Evolutionary conservation across 2,329 filamentous ascomycete genomes (phyloP).

Genomic region (Calonectria multiphialidica): DNA sequence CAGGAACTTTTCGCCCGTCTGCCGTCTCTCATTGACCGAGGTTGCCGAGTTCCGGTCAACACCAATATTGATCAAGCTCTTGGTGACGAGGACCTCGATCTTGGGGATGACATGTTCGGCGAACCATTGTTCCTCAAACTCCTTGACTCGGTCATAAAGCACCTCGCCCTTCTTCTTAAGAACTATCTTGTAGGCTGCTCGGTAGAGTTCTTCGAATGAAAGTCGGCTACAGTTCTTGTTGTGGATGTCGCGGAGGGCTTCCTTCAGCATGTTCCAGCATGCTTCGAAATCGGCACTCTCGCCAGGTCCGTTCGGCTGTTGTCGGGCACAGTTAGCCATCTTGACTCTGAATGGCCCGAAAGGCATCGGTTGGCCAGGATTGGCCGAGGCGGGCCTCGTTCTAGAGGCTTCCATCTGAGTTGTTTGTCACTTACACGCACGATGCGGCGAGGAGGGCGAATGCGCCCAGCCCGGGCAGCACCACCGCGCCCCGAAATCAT

Average conservation of each 20-base stretch:
- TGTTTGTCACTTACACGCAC: constrained; percentile 51
- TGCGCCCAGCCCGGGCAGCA: constrained; percentile 54
- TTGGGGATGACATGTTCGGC: constrained; percentile 76
- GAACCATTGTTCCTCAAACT: constrained; percentile 88
- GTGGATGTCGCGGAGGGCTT: constrained; percentile 89
- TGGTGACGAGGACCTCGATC: constrained; percentile 79
- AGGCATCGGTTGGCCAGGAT: neutral
- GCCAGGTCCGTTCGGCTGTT: constrained; percentile 53
- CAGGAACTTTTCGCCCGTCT: constrained; percentile 86
- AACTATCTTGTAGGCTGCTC: constrained; percentile 93
- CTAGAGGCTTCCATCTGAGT: constrained; percentile 9
- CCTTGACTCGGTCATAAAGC: constrained; percentile 83
- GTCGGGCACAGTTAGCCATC: constrained; percentile 17
- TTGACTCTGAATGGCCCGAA: neutral
- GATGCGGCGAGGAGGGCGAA: constrained; percentile 58
- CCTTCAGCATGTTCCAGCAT: constrained; percentile 82
- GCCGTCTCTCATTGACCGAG: constrained; percentile 82
- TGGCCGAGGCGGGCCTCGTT: neutral
- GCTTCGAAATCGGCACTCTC: constrained; percentile 85
- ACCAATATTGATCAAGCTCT: constrained; percentile 72
- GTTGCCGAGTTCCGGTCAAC: constrained; percentile 67
- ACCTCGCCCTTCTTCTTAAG: constrained; percentile 86
- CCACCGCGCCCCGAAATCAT: constrained; percentile 65
- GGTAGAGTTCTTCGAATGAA: constrained; percentile 96
- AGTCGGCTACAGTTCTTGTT: constrained; percentile 89